Base-by-base conservation (phyloP, 2,329 filamentous ascomycete species). In the Chalaropsis ovoidea region DNA sequence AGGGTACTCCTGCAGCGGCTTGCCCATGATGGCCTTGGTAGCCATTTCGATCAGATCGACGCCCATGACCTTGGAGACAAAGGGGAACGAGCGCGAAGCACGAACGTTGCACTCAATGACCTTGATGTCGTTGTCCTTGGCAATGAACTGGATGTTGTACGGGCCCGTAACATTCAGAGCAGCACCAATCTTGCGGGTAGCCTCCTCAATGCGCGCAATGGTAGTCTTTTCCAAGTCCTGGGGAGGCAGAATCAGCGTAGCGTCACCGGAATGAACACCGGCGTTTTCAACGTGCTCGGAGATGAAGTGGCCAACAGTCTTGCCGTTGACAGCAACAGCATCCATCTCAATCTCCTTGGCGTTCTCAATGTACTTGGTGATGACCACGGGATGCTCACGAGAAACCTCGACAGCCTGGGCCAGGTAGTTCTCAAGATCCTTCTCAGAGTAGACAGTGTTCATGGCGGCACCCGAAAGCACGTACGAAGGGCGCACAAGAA, bases 311-410 rank as follows among this genome's bases (percentile, higher is more conserved):
- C 93, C 91, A 67, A 96, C 85, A 77, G 97, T 88, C 65, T 83
- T 86, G 73, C 94, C 94, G 70, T 95, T 88, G 71, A 86, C 87
- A 64, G 93, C 94, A 56, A 99, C 94, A 49, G 94, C 94, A 72
- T 99, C 94, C 94, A 99, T 97, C 77, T 99, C 94, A 69, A 99
- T 97, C 76, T 99, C 94, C 81, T 99, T 97, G 70, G 94, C 94
- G 70, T 95, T 94, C 80, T 99, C 94, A 70, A 99, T 97, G 78
- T 97, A 99, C 79, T 99, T 99, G 68, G 93, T 97, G 73, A 99
- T 97, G 68, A 99, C 94, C 11, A 99, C 94, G 0, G 94, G 94
- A 75, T 97, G 90, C 69, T 97, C 93, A 69, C 89, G 86, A 5
- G 94, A 97, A 60, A 99, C 94, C 70, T 95, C 92, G 6, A 84